These are phyloP conservation scores for Camelina hispida DNA, from an alignment of 345 rosid species.

Conservation along the genomic window DNA sequence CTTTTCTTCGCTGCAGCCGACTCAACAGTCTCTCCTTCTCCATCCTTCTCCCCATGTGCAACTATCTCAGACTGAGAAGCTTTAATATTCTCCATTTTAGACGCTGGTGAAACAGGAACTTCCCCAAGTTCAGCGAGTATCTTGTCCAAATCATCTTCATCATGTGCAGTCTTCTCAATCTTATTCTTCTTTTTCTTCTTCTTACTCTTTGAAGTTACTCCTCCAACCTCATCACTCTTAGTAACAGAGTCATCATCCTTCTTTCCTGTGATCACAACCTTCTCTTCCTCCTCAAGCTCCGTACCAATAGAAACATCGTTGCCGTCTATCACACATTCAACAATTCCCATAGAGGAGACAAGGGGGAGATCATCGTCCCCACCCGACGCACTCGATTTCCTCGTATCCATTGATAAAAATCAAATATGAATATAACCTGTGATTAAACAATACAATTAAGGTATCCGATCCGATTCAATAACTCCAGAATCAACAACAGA, in stretches of 20 bases:
- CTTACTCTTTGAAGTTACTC: slow-evolving; percentile 73
- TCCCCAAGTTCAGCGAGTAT: slow-evolving; percentile 66
- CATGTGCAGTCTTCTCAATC: slow-evolving; percentile 81
- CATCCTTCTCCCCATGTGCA: slow-evolving; percentile 57
- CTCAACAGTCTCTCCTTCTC: slow-evolving; percentile 68
- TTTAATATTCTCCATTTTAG: slow-evolving; percentile 55
- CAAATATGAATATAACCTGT: neutral
- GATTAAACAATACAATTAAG: neutral
- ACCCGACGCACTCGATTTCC: slow-evolving; percentile 58
- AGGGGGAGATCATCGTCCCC: slow-evolving; percentile 49
- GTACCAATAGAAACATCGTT: slow-evolving; percentile 68
- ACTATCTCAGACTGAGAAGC: slow-evolving; percentile 49
- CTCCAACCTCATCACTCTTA: slow-evolving; percentile 53
- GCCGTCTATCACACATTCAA: slow-evolving; percentile 61
- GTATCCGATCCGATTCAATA: too few relatives aligned
- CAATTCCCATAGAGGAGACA: slow-evolving; percentile 44
- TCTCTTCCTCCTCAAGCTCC: slow-evolving; percentile 50
- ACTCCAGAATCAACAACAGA: neutral
- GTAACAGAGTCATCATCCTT: slow-evolving; percentile 39
- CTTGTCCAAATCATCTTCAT: slow-evolving; percentile 93
- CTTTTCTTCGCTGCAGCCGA: slow-evolving; percentile 88
- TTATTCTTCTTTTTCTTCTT: slow-evolving; percentile 87
- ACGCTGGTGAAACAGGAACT: slow-evolving; percentile 36
- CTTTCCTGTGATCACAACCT: slow-evolving; percentile 38
- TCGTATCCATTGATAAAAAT: slow-evolving; percentile 58